These are phyloP conservation scores for Cordyceps farinosa DNA, from an alignment of 2,329 filamentous ascomycete genomes.

Conservation along the genomic window DNA sequence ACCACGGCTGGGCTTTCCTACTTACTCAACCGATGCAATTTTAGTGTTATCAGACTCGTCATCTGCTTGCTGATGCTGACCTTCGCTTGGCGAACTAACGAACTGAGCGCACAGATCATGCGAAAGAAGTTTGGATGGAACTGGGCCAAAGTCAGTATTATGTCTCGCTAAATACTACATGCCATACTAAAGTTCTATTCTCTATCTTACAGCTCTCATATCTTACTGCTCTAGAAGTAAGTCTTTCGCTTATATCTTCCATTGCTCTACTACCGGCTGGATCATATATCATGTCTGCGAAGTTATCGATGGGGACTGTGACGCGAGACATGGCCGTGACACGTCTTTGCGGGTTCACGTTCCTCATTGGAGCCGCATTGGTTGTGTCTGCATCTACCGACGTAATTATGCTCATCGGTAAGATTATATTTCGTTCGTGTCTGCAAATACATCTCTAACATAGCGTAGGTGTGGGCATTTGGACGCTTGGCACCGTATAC, in stretches of 20 bases:
- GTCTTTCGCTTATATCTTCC: background rate
- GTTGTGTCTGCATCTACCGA: too few relatives aligned
- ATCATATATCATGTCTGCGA: background rate
- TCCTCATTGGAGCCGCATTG: background rate
- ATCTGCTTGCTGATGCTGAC: constrained; percentile 5
- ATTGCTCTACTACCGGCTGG: background rate
- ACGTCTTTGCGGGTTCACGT: background rate
- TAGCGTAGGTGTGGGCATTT: background rate
- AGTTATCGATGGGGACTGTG: background rate
- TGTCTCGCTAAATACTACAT: too few relatives aligned
- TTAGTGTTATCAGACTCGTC: background rate
- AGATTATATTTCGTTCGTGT: too few relatives aligned
- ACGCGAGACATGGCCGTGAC: background rate
- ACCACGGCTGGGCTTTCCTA: background rate
- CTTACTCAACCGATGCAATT: background rate
- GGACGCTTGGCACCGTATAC: background rate
- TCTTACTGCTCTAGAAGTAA: background rate
- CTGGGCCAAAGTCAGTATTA: constrained; percentile 1
- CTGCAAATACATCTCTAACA: too few relatives aligned
- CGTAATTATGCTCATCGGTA: too few relatives aligned
- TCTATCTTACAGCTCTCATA: constrained; percentile 2
- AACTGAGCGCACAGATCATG: too few relatives aligned
- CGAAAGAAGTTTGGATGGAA: constrained; percentile 11
- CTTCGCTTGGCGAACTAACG: background rate
- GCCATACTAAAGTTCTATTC: too few relatives aligned